Evolutionary conservation across 164 flowering plant species (phyloP), one percentile per base, ranked within the genome.

Genomic region (Magnolia sinica): DNA sequence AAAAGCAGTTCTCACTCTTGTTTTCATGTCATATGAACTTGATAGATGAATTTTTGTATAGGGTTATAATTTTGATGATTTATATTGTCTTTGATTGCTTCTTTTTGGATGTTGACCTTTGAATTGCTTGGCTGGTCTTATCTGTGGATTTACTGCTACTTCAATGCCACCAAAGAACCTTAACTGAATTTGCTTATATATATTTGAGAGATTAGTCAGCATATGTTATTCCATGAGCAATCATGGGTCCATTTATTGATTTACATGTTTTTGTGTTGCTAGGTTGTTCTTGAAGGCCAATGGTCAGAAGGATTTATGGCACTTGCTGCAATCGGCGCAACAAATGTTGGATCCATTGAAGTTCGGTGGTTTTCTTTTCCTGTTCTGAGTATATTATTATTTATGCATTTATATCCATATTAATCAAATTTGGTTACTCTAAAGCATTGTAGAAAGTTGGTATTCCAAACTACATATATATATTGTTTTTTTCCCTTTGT

Each of bases 211-310:
- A 52, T 52, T 14, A 52, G 10, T 52, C 13, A 52, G 59, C 59
- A 9, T 52, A 14, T 14, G 14, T 52, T 52, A 14, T 52, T 52
- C 59, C 10, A 1, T 9, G 13, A 52, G 13, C 45, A 68, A 68
- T 37, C 8, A 31, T 29, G 14, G 50, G 16, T 68, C 9, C 31
- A 37, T 61, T n/a, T 16, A 8, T 10, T 59, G 49, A 13, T 73
- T 31, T 49, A 24, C 11, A 55, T 29, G 7, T 59, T 18, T 29
- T 72, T 49, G 37, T 82, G 66, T 65, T 51, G 27, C 13, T 85
- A 96, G 99, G 94, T 93, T 81, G 95, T 96, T 74, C 94, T 96
- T 70, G 98, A 96, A 88, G 99, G 98, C 76, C 85, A 85, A 64
- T 96, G 99, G 99, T 83, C 81, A 75, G 89, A 91, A 86, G 98